Base-by-base conservation (phyloP, 2,329 filamentous ascomycete genomes). In the Fusarium albosuccineum region DNA sequence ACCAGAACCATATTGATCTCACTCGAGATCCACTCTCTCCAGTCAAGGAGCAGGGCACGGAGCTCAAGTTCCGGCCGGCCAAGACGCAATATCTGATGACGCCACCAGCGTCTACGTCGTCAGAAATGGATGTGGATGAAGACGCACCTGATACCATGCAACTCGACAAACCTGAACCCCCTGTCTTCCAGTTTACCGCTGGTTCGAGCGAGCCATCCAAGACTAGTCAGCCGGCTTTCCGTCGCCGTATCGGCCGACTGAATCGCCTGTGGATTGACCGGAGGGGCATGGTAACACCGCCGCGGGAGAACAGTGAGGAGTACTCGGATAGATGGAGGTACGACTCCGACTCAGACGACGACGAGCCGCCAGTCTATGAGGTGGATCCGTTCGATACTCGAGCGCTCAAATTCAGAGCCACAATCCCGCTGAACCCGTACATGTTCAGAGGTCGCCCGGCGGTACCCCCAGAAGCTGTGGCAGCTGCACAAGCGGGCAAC, bases 261-360 rank as follows among this genome's bases (percentile, higher is more conserved):
- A 93, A 94, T 66, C 89, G 95, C 39, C 79, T 97, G 70, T 93
- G 94, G 87, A 93, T 98, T 70, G 96, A 98, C 79, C 90, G 94
- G 71, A 89, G 92, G 70, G 89, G 91, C 57, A 82, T 93, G 75
- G 64, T 78, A 42, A 85, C 82, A 52, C 81, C 82, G 61, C 82
- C 78, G 75, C 82, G 80, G 76, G 78, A 78, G 74, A 79, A 85
- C 39, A 73, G 77, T 44, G 77, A 79, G 26, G 76, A 83, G 50
- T 80, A 85, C 58, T 81, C 80, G 27, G 92, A 95, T 75, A 87
- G 90, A 64, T 97, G 92, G 87, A 97, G 94, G 80, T 97, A 93
- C 80, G 93, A 97, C 74, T 90, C 91, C 27, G 92, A 97, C 72
- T 92, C 94, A 64, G 93, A 95, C 67, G 93, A 97, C 46, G 91